Evolutionary conservation across 2,329 filamentous ascomycete species (phyloP).

Genomic region (Mycosphaerella sp.): DNA sequence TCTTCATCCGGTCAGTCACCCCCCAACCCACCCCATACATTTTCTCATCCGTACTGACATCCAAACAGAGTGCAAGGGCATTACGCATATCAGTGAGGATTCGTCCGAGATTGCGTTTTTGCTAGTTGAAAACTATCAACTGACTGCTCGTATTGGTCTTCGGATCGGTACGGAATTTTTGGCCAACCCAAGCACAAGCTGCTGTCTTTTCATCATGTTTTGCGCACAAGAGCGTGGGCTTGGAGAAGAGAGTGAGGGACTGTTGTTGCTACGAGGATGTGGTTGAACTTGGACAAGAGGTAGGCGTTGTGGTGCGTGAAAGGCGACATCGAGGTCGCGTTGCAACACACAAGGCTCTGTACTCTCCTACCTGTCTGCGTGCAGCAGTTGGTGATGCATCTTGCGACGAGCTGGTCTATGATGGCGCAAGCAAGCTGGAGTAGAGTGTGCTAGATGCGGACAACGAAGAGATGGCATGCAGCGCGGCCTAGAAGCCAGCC

Average conservation of each 20-base stretch:
- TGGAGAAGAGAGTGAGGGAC: not conserved
- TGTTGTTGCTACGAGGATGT: not conserved
- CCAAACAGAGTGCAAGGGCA: constrained; percentile 65
- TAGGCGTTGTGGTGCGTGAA: too few relatives aligned
- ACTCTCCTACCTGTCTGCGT: too few relatives aligned
- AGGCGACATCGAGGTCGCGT: too few relatives aligned
- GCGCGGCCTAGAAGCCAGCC: too few relatives aligned
- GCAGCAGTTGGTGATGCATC: too few relatives aligned
- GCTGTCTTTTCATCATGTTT: constrained; percentile 1
- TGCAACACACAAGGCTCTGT: too few relatives aligned
- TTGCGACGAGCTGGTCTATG: too few relatives aligned
- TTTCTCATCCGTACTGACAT: constrained; percentile 36
- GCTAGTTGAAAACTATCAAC: constrained; percentile 81
- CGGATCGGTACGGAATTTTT: constrained; percentile 75
- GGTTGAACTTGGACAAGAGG: not conserved
- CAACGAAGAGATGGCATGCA: too few relatives aligned
- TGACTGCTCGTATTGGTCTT: constrained; percentile 69
- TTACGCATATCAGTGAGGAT: constrained; percentile 81
- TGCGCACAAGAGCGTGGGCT: not conserved
- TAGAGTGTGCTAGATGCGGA: too few relatives aligned
- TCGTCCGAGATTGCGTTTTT: constrained; percentile 82
- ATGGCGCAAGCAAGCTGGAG: too few relatives aligned
- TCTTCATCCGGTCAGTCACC: too few relatives aligned
- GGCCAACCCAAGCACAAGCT: constrained; percentile 32
- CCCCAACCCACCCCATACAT: not conserved